Percentiles rank a stretch among this genome's conserved stretches.
These are phyloP conservation scores for Botrytis tulipae DNA, from an alignment of 2,329 filamentous ascomycete genomes.

Conservation along the genomic window DNA sequence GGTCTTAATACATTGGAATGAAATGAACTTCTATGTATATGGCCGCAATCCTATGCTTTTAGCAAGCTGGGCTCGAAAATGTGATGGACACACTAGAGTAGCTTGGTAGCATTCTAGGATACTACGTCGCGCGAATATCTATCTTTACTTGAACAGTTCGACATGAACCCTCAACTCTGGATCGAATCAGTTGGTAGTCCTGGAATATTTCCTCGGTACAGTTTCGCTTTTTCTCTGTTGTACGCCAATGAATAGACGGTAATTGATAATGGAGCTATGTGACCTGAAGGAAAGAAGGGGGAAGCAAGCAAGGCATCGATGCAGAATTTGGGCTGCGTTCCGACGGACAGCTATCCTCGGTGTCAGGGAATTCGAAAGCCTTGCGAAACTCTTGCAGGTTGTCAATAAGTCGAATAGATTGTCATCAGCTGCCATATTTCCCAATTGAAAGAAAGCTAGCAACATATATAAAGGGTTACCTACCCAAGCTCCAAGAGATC, in stretches of 20 bases:
- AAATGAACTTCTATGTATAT: neutral
- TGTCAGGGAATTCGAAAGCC: neutral
- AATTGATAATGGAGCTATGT: neutral
- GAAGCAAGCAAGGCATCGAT: neutral
- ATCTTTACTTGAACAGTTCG: neutral
- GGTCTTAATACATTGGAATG: neutral
- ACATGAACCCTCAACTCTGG: too few species aligned
- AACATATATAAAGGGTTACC: neutral
- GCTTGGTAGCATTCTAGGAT: neutral
- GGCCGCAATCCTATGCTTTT: neutral
- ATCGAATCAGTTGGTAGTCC: neutral
- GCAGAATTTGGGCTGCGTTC: neutral
- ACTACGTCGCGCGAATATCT: neutral
- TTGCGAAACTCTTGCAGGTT: neutral
- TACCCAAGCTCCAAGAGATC: neutral
- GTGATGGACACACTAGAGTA: neutral
- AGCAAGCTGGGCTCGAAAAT: neutral
- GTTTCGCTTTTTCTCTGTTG: neutral
- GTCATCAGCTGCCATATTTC: neutral
- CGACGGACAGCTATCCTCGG: neutral
- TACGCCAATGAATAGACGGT: neutral
- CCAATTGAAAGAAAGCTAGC: neutral
- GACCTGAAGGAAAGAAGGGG: neutral
- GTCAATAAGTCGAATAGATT: neutral
- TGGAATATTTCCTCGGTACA: neutral